phyloP scores from a whole-genome alignment of 306 rosid species.

The Calophaca sinica region DNA sequence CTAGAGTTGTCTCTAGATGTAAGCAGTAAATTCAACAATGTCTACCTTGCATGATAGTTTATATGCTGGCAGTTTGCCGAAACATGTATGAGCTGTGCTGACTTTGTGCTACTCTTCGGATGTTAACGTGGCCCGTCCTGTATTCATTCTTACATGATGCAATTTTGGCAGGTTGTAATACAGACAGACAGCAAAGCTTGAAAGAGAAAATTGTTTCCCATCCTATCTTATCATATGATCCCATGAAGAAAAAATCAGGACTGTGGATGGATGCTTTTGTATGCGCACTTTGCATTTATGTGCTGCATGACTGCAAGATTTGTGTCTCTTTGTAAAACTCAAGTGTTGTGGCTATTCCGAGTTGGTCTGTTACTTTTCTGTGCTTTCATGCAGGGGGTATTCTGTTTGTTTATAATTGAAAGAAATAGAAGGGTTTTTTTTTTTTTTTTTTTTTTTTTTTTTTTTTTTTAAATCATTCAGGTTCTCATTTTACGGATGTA shows the following conservation, averaged over 20 bases:
- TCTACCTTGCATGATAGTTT: neutral
- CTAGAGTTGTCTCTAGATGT: slow-evolving; percentile 19
- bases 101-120: slow-evolving; percentile 24
- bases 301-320: slow-evolving; percentile 65
- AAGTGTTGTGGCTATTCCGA: slow-evolving; percentile 54
- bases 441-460: neutral
- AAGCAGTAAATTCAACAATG: neutral
- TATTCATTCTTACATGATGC: slow-evolving; percentile 36
- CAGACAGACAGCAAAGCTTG: slow-evolving; percentile 55
- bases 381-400: slow-evolving; percentile 49
- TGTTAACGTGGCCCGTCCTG: slow-evolving; percentile 13
- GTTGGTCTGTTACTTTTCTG: slow-evolving; percentile 43
- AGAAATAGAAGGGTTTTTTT: slow-evolving; percentile 47
- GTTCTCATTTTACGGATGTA: slow-evolving; percentile 50
- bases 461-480: slow-evolving; percentile 26
- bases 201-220: slow-evolving; percentile 49
- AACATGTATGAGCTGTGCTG: neutral
- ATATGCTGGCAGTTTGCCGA: slow-evolving; percentile 24
- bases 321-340: slow-evolving; percentile 56
- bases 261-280: slow-evolving; percentile 37
- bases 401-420: slow-evolving; percentile 51
- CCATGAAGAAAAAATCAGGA: slow-evolving; percentile 33
- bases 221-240: neutral
- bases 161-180: slow-evolving; percentile 62
- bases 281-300: slow-evolving; percentile 50